Evolutionary conservation across 2,329 filamentous ascomycete genomes (phyloP), one percentile per base, ranked within the genome.

Genomic region (Epichloe amarillans): DNA sequence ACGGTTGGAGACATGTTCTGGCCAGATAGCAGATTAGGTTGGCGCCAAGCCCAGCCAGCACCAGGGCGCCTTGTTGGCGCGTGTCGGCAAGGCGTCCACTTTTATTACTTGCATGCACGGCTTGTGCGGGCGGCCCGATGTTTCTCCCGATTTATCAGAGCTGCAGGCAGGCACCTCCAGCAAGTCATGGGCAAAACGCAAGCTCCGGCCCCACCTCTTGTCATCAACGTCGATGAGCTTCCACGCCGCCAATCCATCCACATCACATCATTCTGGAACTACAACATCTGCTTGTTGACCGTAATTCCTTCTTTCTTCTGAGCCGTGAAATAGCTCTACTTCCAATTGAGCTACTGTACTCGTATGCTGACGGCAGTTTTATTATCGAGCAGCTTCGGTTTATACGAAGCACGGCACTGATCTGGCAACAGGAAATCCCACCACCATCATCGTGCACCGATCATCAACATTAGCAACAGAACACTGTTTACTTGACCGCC

Each of bases 401-500:
- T 5, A 14, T 6, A n/a, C 5, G 10, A 39, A 49, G 40, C 46
- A 40, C 33, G 21, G 50, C 26, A 14, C 15, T 35, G 39, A 21
- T 36, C 46, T 42, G 37, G 12, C 40, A 44, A 46, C 39, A 12
- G 46, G 15, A 49, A 47, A 17, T 15, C 33, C 19, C 46, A 33
- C 40, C 21, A 46, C 50, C 41, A 26, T 19, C 39, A 30, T 38
- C 19, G 14, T 26, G 38, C n/a, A 36, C 19, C 21, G 5, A 19
- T 30, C 3, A 8, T 44, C 35, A 17, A 37, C 37, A 42, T 40
- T 37, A 35, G 21, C 35, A 40, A 15, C 23, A 40, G 10, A 15
- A 47, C 51, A 52, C 44, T 63, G 64, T 37, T 14, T 19, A 4
- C 17, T 17, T 21, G 35, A 10, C 35, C 33, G 70, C 64, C 56